Percentiles rank a stretch among this genome's conserved stretches.
Conservation (phyloP, 257 asterid species). For the Nicotiana attenuata region DNA sequence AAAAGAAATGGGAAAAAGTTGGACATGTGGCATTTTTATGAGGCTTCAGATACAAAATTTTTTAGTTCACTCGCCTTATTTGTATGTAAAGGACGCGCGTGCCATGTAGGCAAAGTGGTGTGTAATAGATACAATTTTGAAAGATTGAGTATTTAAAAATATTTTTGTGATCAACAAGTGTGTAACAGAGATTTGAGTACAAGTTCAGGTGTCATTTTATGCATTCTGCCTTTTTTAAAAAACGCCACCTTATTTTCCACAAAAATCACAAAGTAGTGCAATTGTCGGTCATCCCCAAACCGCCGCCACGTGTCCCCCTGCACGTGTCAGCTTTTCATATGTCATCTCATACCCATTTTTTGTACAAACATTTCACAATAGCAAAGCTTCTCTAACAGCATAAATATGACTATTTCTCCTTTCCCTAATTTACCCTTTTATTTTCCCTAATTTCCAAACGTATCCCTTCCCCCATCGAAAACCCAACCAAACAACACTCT, state of each 20-base stretch:
- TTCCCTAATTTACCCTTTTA: constrained; percentile 28
- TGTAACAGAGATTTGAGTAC: too few species aligned
- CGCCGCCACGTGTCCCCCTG: not conserved
- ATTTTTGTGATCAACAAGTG: too few species aligned
- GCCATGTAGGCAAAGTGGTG: too few species aligned
- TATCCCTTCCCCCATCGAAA: constrained; percentile 31
- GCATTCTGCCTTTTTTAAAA: too few species aligned
- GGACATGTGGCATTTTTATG: too few species aligned
- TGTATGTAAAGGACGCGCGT: too few species aligned
- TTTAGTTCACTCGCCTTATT: too few species aligned
- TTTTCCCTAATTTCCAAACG: constrained; percentile 25
- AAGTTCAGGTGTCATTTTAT: too few species aligned
- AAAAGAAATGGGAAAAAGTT: too few species aligned
- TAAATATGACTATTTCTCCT: not conserved
- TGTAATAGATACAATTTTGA: too few species aligned
- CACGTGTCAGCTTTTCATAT: not conserved
- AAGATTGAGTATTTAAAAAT: too few species aligned
- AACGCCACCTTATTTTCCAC: not conserved
- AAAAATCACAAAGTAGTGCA: not conserved
- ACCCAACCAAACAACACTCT: constrained; percentile 23
- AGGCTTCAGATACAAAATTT: too few species aligned
- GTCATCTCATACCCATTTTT: not conserved
- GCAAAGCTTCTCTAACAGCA: not conserved
- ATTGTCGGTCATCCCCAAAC: not conserved
- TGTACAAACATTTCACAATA: not conserved